phyloP scores from a whole-genome alignment of 345 rosid species.

The Reutealis trisperma region DNA sequence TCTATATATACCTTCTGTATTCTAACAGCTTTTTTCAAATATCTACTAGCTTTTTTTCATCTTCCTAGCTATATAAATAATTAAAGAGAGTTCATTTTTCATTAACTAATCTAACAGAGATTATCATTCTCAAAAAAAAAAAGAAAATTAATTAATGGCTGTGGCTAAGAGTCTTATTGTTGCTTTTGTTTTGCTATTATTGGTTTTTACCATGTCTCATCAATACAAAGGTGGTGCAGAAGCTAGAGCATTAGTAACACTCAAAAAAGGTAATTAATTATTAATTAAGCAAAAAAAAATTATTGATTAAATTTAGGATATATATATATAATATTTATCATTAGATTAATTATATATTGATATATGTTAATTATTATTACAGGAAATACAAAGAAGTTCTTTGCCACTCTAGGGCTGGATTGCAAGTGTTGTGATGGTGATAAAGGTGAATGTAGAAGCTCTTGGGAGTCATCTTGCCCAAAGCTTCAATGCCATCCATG shows the following conservation, averaged over 20 bases:
- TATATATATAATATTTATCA: background rate
- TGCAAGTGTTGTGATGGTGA: conserved; percentile 55
- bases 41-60: background rate
- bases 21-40: background rate
- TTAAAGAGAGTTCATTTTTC: too few relatives aligned
- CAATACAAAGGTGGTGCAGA: background rate
- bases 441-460: conserved; percentile 38
- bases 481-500: conserved; percentile 50
- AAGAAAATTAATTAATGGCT: background rate
- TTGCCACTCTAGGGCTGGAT: conserved; percentile 38
- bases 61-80: background rate
- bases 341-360: background rate
- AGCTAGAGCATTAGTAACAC: conserved; percentile 5
- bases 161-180: background rate
- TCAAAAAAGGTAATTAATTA: conserved; percentile 6
- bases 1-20: background rate
- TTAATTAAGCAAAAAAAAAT: too few relatives aligned
- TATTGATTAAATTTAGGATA: background rate
- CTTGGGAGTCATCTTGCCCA: conserved; percentile 39
- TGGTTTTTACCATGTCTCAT: background rate
- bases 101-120: too few relatives aligned
- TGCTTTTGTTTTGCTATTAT: background rate
- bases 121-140: too few relatives aligned
- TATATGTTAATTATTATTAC: background rate
- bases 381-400: conserved; percentile 31